Percentiles rank a stretch among this genome's conserved stretches.
These are phyloP conservation scores for Ceraceosorus bombacis DNA, from an alignment of 1,284 basidiomycete species.

Conservation along the genomic window DNA sequence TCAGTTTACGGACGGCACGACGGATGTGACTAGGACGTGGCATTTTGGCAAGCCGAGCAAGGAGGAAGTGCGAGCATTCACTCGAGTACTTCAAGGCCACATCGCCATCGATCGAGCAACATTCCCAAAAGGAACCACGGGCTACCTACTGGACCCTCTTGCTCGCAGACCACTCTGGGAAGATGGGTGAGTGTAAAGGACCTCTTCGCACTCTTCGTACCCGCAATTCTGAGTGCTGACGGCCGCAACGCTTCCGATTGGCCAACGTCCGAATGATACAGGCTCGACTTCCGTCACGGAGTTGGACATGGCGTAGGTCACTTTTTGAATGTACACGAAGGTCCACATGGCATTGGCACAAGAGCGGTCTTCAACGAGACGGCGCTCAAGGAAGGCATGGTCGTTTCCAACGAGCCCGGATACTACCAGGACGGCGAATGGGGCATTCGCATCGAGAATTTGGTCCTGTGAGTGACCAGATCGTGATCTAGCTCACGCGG, in stretches of 20 bases:
- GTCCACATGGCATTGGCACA: slow-evolving; percentile 46
- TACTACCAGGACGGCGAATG: slow-evolving; percentile 86
- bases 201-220: neutral
- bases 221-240: too few species aligned
- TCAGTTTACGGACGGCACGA: slow-evolving; percentile 88
- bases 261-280: too few species aligned
- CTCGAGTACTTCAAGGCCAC: slow-evolving; percentile 89
- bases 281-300: slow-evolving; percentile 57
- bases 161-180: slow-evolving; percentile 79
- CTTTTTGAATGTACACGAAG: slow-evolving; percentile 46
- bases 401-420: slow-evolving; percentile 61
- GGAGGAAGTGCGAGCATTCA: slow-evolving; percentile 81
- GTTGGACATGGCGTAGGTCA: slow-evolving; percentile 44
- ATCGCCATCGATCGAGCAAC: slow-evolving; percentile 79
- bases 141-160: slow-evolving; percentile 67
- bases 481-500: neutral
- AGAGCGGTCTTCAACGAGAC: slow-evolving; percentile 45
- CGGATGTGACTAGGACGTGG: slow-evolving; percentile 76
- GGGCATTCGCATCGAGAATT: slow-evolving; percentile 85
- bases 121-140: slow-evolving; percentile 82
- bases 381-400: slow-evolving; percentile 43
- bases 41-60: slow-evolving; percentile 68
- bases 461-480: slow-evolving; percentile 22
- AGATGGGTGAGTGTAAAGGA: slow-evolving; percentile 57
- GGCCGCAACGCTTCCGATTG: too few species aligned